Evolutionary conservation across 192 early-diverging fungal species (phyloP), one percentile per base, ranked within the genome.

Genomic region (Podila clonocystis): DNA sequence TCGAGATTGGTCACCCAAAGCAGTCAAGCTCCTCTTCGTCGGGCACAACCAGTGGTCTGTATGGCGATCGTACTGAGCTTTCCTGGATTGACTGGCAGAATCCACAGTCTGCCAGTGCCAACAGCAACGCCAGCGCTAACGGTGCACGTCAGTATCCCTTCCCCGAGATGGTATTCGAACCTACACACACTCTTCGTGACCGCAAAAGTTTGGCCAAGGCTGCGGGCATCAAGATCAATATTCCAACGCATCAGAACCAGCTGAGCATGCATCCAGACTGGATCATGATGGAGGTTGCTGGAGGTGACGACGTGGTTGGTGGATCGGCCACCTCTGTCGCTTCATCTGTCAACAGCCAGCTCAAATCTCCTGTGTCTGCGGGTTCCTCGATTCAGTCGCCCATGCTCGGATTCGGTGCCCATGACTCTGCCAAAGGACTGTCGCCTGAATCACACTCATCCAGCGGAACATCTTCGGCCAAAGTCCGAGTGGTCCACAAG

Each of bases 151-250:
- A 65, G 17, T 65, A 65, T 13, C 63, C 63, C 7, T 65, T 65
- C 29, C 63, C 63, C 2, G 63, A 65, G 26, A 65, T 65, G 63
- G 4, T 24, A 8, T n/a, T 34, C 30, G 34, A 9, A 3, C 67
- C 75, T 2, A 62, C 70, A 48, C 64, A 68, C 12, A 65, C 70
- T 13, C 52, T 78, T 34, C 75, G 75, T 5, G 76, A 80, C 29
- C 70, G 76, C 33, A 80, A 80, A 22, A 70, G 71, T 6, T 55
- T 73, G 9, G 76, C 76, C 33, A 70, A 65, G 15, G 70, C 76
- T 2, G 70, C 70, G 2, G 76, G 76, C 5, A 72, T 80, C 57
- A 70, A 70, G 13, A 50, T 80, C 22, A 66, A 80, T 20, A 80
- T 80, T 19, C 76, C 72, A 61, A 15, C 67, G 73, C 67, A 75